Evolutionary conservation across 164 flowering plant genomes (phyloP).

Genomic region (Echeveria elegans): DNA sequence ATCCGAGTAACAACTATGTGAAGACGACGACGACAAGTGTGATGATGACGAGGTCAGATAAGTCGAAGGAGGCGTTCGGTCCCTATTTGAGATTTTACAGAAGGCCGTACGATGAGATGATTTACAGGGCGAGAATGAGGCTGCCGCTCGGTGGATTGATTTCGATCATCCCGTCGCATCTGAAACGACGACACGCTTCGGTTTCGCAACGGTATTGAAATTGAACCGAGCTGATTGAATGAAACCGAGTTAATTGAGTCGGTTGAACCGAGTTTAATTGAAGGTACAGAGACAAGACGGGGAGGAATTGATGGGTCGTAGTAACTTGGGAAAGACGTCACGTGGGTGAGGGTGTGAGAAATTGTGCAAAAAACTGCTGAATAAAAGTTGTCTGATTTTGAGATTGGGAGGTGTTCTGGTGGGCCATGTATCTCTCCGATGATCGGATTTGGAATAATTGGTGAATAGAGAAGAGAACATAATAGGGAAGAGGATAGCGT

Average conservation of each 20-base stretch:
- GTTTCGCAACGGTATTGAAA: conserved; percentile 69
- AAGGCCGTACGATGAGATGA: conserved; percentile 89
- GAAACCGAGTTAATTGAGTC: background rate
- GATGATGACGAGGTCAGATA: conserved; percentile 40
- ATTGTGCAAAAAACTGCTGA: no score
- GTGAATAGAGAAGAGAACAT: conserved; percentile 2
- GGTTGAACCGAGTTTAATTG: background rate
- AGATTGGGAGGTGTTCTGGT: conserved; percentile 14
- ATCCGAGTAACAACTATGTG: conserved; percentile 1
- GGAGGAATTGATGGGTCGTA: no score
- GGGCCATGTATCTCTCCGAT: background rate
- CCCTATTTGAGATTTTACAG: conserved; percentile 67
- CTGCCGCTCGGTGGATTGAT: conserved; percentile 96
- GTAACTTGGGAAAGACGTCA: no score
- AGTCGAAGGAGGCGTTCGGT: conserved; percentile 49
- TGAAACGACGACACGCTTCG: conserved; percentile 66
- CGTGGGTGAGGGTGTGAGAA: conserved; percentile 45
- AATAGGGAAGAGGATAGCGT: conserved; percentile 38
- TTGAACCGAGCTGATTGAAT: no score
- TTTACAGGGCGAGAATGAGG: conserved; percentile 87
- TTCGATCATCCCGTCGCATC: conserved; percentile 73
- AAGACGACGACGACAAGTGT: conserved; percentile 6
- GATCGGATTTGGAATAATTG: conserved; percentile 1
- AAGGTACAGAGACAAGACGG: conserved; percentile 23
- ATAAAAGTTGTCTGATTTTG: background rate